Conservation (phyloP, 139 green algal species). For the Tetradesmus obliquus region DNA sequence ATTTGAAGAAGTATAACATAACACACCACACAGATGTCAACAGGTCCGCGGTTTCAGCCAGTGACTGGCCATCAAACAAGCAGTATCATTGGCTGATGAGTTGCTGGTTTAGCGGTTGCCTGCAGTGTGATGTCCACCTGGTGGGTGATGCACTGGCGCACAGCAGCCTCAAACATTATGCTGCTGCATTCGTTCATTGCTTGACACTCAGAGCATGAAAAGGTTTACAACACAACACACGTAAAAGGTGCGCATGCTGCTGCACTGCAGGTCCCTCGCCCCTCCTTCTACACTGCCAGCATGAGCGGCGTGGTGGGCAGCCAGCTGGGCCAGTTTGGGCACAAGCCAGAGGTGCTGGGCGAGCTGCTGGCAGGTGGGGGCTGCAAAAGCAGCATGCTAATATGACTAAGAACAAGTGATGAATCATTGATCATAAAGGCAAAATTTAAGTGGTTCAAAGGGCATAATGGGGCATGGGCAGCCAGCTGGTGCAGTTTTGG, state of each 20-base stretch:
- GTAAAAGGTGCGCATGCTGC: not conserved
- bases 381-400: not conserved
- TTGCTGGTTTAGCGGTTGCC: slow-evolving; percentile 63
- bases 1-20: no score
- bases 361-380: slow-evolving; percentile 79
- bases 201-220: no score
- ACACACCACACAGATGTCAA: no score
- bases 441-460: not conserved
- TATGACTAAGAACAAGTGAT: not conserved
- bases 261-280: slow-evolving; percentile 56
- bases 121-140: no score
- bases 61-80: slow-evolving; percentile 76
- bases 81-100: slow-evolving; percentile 86
- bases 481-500: no score
- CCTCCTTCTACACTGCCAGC: slow-evolving; percentile 65
- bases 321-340: slow-evolving; percentile 85
- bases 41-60: no score
- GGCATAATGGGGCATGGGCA: no score
- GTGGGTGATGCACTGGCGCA: no score
- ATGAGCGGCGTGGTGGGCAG: slow-evolving; percentile 66
- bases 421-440: slow-evolving; percentile 5
- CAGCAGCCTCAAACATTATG: no score
- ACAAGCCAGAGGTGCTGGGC: slow-evolving; percentile 73
- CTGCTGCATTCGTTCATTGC: not conserved
- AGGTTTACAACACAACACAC: no score